Percentiles rank a stretch among this genome's conserved stretches.
Evolutionary conservation across 139 green algal genomes (phyloP).

Genomic region (Ettlia oleoabundans): DNA sequence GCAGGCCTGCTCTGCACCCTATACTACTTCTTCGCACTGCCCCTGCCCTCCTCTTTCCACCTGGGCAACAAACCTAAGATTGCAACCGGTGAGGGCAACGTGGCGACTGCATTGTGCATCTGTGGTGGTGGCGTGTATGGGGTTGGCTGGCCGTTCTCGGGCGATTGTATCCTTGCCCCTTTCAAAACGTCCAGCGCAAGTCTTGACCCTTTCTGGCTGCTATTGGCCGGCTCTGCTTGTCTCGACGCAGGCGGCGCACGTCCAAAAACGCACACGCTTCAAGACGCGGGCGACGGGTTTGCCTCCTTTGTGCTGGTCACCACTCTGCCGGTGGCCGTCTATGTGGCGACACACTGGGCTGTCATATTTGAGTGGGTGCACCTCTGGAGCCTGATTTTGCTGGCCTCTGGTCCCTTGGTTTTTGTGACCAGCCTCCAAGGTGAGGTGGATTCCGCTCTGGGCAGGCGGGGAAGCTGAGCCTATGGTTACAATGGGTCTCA

Average conservation of each 20-base stretch:
- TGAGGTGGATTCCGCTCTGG: too few relatives aligned
- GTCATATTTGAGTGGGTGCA: slow-evolving; percentile 62
- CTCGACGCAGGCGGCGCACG: slow-evolving; percentile 16
- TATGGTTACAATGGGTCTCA: too few relatives aligned
- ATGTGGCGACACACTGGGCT: slow-evolving; percentile 70
- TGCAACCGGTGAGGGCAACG: not conserved
- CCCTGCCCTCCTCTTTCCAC: slow-evolving; percentile 83
- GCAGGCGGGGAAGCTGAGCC: too few relatives aligned
- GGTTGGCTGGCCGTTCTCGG: not conserved
- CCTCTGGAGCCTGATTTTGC: slow-evolving; percentile 78
- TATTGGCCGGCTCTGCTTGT: too few relatives aligned
- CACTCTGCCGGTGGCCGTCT: slow-evolving; percentile 64
- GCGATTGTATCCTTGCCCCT: not conserved
- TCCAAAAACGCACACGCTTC: slow-evolving; percentile 28
- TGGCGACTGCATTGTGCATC: not conserved
- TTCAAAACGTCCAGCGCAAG: too few relatives aligned
- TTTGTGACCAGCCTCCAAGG: slow-evolving; percentile 61
- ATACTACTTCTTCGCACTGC: slow-evolving; percentile 79
- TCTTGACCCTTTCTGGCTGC: too few relatives aligned
- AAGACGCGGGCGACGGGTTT: slow-evolving; percentile 60
- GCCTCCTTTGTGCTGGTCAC: slow-evolving; percentile 62
- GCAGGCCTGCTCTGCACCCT: slow-evolving; percentile 66
- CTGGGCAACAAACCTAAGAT: not conserved
- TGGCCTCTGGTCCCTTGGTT: slow-evolving; percentile 63
- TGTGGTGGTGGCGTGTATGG: too few relatives aligned